Evolutionary conservation across 371 early-diverging fungal genomes (phyloP).

Genomic region (Capniomyces stellatus): DNA sequence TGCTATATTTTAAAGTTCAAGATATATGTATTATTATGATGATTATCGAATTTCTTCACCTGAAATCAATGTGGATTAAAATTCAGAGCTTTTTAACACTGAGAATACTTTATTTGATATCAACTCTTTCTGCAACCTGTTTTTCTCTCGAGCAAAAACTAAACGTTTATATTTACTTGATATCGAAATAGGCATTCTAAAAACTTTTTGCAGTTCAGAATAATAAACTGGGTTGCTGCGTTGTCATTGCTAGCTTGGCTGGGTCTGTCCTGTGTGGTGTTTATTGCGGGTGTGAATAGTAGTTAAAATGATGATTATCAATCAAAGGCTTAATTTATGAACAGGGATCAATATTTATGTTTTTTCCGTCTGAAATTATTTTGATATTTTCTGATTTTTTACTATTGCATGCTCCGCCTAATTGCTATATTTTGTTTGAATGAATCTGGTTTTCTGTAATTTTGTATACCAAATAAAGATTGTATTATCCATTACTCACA

Average conservation of each 20-base stretch:
- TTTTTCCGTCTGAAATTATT: no score
- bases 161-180: neutral
- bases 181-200: neutral
- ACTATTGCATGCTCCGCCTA: no score
- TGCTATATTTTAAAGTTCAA: neutral
- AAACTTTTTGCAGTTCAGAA: no score
- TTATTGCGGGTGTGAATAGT: neutral
- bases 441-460: no score
- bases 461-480: no score
- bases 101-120: neutral
- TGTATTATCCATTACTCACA: no score
- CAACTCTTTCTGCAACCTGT: neutral
- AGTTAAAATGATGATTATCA: neutral
- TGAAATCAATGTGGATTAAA: neutral
- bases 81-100: neutral
- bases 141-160: neutral
- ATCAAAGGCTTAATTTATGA: neutral
- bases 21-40: neutral
- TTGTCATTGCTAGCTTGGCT: no score
- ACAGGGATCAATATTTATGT: no score
- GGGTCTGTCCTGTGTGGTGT: neutral
- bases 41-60: neutral
- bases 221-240: no score
- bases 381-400: no score
- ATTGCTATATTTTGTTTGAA: no score